Percentiles rank a stretch among this genome's conserved stretches.
phyloP scores from a whole-genome alignment of 2,329 filamentous ascomycete species.

The Ceratocystis diversiconidia region DNA sequence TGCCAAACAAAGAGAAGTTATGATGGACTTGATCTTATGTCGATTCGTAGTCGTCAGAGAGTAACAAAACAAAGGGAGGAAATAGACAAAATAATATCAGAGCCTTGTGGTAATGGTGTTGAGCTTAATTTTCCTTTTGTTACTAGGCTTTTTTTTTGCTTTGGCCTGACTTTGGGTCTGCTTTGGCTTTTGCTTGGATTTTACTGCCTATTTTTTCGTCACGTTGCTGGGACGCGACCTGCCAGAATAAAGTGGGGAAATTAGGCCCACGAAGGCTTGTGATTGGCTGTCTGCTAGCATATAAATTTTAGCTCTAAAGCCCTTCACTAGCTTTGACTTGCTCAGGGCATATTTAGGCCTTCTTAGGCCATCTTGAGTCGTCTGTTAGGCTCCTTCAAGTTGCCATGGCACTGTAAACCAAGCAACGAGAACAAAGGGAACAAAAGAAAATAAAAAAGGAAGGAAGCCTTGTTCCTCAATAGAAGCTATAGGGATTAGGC shows the following conservation, averaged over 20 bases:
- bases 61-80: constrained; percentile 5
- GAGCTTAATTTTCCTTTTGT: not conserved
- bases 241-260: not conserved
- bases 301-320: not conserved
- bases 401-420: not conserved
- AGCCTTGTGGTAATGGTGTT: constrained; percentile 1
- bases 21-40: not conserved
- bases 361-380: too few relatives aligned
- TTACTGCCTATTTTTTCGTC: constrained; percentile 9
- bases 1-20: not conserved
- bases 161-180: not conserved
- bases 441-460: not conserved
- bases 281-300: not conserved
- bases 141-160: not conserved
- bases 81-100: not conserved
- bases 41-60: not conserved
- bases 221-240: constrained; percentile 11
- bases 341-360: not conserved
- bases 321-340: not conserved
- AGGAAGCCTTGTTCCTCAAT: not conserved
- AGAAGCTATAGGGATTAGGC: too few relatives aligned
- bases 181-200: not conserved
- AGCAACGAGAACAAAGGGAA: not conserved
- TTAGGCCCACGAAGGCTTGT: not conserved
- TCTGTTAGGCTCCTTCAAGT: not conserved